Evolutionary conservation across 805 yeast genomes (phyloP), one percentile per base, ranked within the genome.

Genomic region (Monosporozyma solicola): DNA sequence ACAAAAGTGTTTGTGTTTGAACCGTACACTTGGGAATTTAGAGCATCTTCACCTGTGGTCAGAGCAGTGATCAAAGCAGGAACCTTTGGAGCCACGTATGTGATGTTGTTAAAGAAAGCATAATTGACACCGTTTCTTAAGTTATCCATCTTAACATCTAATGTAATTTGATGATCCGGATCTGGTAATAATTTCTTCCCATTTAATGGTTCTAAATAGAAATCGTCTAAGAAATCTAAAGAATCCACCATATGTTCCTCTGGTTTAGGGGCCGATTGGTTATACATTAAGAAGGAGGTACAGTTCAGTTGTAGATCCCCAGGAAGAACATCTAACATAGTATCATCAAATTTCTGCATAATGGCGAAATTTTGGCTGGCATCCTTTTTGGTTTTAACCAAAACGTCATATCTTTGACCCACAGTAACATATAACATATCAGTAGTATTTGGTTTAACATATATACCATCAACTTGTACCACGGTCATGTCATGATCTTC

Each of bases 61-160:
- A 89, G 66, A n/a, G 80, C 96, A 3, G 96, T 81, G 70, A 81
- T 78, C 55, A 94, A 73, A 5, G 91, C 74, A 49, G 99, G 99
- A 15, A 92, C 95, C 71, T 82, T 85, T 58, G 98, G 96, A 41
- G 79, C 68, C 37, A 79, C 74, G 71, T 80, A 94, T 25, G 95
- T 79, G 64, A 87, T 75, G 67, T 88, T 85, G 77, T 92, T 91
- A 84, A 92, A 89, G 74, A 92, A 86, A n/a, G 98, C 98, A 67
- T 94, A 94, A 74, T 90, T 90, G 57, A 84, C 76, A 74, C 99
- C 99, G 69, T 89, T 75, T 49, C 77, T 78, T 70, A 94, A 76
- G 75, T 88, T 87, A 68, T 85, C 84, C 97, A 94, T 90, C 29
- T 71, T 67, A 54, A 94, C 91, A 61, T 82, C 82, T 51, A 94